A percentile compares a stretch with the other conserved stretches of the same genome.
Conservation (phyloP, 306 rosid genomes). For the Medicago truncatula region MtrunA17r5.0-ANR NC_053043.1:47950501-47951000, state of each 20-base stretch:
- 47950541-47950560: neutral
- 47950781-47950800: neutral
- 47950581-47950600: neutral
- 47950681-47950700: slow-evolving; percentile 69
- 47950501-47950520: neutral
- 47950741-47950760: no score
- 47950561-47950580: neutral
- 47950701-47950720: slow-evolving; percentile 83
- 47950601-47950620: slow-evolving; percentile 8
- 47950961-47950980: slow-evolving; percentile 70
- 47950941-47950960: slow-evolving; percentile 63
- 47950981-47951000: slow-evolving; percentile 57
- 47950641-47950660: slow-evolving; percentile 68
- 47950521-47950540: neutral
- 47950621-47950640: slow-evolving; percentile 68
- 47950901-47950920: slow-evolving; percentile 62
- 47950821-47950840: slow-evolving; percentile 71
- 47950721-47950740: slow-evolving; percentile 52
- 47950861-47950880: slow-evolving; percentile 78
- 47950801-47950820: slow-evolving; percentile 9
- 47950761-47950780: neutral
- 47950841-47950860: slow-evolving; percentile 80
- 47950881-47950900: slow-evolving; percentile 71
- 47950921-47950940: slow-evolving; percentile 48
- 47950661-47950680: slow-evolving; percentile 79